Base-by-base conservation (phyloP, 208 protist species). In the Trypanosoma congolense region DNA sequence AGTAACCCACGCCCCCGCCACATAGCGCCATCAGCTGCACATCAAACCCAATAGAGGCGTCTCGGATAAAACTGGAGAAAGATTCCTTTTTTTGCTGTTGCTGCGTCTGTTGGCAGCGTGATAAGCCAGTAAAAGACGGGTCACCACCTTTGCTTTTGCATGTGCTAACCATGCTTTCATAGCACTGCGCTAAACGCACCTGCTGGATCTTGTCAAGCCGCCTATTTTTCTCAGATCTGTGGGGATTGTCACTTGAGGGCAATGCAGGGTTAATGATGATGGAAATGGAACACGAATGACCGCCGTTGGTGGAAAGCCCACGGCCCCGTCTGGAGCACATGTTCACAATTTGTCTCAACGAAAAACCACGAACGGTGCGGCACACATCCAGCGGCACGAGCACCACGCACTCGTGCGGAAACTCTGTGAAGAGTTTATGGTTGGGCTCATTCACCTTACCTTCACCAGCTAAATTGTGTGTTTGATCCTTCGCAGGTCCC, bases 1-100 rank as follows among this genome's bases (percentile, higher is more conserved):
- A 88, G 68, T 86, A 92, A 9, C 84, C 84, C 2, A 83, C 75
- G 4, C 56, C 67, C 1, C 66, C 84, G 9, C 78, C 84, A 21
- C 75, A 75, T 9, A 89, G 55, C 9, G 75, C 65, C 84, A 92
- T 88, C 41, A 89, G 38, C 24, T 81, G 71, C 19, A 92, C 83
- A 58, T 92, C 84, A 29, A 89, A 64, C 12, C 80, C 78, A 57
- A 92, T 83, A 9, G 71, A 77, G 2, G 69, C 75, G 48, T 78
- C 73, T 1, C 63, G 66, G 25, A 92, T 21, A 45, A 92, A 89
- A 30, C 61, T 29, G 3, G 73, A 61, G 67, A 77, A 80, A 1
- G 73, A 79, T 55, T 75, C 68, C 18, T 31, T 44, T 31, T 53
- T 18, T n/a, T 38, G 10, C 22, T 47, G 29, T 38, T 56, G 19